A percentile compares a stretch with the other conserved stretches of the same genome.
Conservation (phyloP, 768 basidiomycete genomes). For the Pleurotus tuber-regium region DNA sequence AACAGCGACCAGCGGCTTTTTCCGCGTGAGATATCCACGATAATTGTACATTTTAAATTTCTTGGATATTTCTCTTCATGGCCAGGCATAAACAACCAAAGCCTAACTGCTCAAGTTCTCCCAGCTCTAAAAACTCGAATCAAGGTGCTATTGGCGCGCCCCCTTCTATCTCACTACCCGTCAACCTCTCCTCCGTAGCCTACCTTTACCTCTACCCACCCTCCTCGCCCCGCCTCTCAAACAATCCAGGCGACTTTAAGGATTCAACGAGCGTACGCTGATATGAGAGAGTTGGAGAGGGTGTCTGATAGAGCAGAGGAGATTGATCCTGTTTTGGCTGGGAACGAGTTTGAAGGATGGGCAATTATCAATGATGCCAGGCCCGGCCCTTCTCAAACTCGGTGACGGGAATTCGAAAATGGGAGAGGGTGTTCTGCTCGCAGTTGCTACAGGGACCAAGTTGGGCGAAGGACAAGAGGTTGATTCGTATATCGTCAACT, state of each 20-base stretch:
- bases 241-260: constrained; percentile 62
- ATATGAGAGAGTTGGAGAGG: constrained; percentile 79
- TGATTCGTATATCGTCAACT: too few relatives aligned
- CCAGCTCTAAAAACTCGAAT: too few relatives aligned
- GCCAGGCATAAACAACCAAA: too few relatives aligned
- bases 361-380: constrained; percentile 69
- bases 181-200: constrained; percentile 61
- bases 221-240: constrained; percentile 74
- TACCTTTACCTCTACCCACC: constrained; percentile 77
- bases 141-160: too few relatives aligned
- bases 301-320: constrained; percentile 70
- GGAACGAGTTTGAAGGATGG: constrained; percentile 72
- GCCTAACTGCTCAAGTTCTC: too few relatives aligned
- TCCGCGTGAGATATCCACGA: too few relatives aligned
- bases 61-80: too few relatives aligned
- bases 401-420: constrained; percentile 93
- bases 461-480: constrained; percentile 52
- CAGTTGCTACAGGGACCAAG: constrained; percentile 50
- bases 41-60: too few relatives aligned
- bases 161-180: constrained; percentile 50
- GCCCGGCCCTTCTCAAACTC: constrained; percentile 61
- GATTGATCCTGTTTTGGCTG: constrained; percentile 60
- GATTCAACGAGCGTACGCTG: constrained; percentile 79
- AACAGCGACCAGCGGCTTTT: too few relatives aligned
- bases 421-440: constrained; percentile 66